These are phyloP conservation scores for Kwoniella newhampshirensis DNA, from an alignment of 768 basidiomycete genomes.

Conservation along the genomic window DNA sequence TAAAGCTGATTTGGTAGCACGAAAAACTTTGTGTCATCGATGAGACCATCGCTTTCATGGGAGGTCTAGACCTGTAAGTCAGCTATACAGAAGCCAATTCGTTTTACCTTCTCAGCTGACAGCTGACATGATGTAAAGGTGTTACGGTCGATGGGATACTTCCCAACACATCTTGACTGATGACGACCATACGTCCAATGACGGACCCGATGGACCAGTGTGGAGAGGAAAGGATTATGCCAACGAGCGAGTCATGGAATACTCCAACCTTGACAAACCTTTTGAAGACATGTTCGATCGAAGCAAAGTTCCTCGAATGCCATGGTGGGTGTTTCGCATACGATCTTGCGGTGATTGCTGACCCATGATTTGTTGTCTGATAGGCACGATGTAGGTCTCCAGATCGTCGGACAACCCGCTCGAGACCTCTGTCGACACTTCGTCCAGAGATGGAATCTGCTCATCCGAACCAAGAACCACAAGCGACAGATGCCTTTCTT, in stretches of 20 bases:
- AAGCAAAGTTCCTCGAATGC: constrained; percentile 84
- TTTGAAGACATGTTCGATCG: constrained; percentile 96
- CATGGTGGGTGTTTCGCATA: constrained; percentile 66
- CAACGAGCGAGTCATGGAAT: constrained; percentile 83
- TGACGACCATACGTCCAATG: constrained; percentile 62
- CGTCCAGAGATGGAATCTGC: constrained; percentile 62
- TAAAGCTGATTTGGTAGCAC: constrained; percentile 61
- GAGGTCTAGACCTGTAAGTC: constrained; percentile 87
- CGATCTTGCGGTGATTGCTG: background rate
- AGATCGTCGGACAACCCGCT: constrained; percentile 94
- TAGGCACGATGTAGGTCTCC: constrained; percentile 96
- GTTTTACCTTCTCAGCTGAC: no score
- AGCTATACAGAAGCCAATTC: no score
- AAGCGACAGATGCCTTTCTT: constrained; percentile 88
- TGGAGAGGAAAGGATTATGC: constrained; percentile 98
- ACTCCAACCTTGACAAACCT: constrained; percentile 80
- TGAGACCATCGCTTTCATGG: constrained; percentile 96
- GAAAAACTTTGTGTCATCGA: constrained; percentile 98
- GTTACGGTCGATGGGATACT: constrained; percentile 76
- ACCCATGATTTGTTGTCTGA: background rate
- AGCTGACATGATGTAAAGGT: constrained; percentile 18
- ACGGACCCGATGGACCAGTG: constrained; percentile 64
- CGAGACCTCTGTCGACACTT: constrained; percentile 94
- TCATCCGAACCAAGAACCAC: constrained; percentile 67
- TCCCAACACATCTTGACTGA: constrained; percentile 88